Evolutionary conservation across 768 basidiomycete genomes (phyloP).

Genomic region (Brasilioporus rufonigricans): DNA sequence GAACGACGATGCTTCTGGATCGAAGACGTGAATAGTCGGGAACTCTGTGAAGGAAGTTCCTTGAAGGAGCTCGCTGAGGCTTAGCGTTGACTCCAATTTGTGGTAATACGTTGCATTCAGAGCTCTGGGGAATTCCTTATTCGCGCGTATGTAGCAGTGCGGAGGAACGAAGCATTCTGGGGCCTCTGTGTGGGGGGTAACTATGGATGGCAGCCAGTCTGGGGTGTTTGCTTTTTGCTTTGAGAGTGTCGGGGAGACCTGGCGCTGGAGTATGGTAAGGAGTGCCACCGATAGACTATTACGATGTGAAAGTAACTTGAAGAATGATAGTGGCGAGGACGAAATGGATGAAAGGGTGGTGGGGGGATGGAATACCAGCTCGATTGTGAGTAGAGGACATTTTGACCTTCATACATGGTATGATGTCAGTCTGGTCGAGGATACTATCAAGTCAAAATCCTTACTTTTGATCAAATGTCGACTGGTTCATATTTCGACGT

Average conservation of each 20-base stretch:
- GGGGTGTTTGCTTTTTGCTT: conserved; percentile 51
- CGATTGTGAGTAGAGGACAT: conserved; percentile 66
- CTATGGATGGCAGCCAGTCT: conserved; percentile 54
- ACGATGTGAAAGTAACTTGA: conserved; percentile 61
- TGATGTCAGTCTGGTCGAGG: conserved; percentile 13
- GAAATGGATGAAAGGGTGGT: conserved; percentile 42
- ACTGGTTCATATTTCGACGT: conserved; percentile 71
- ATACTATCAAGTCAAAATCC: conserved; percentile 25
- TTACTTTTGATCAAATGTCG: conserved; percentile 80
- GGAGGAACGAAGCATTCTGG: conserved; percentile 55
- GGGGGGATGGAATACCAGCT: conserved; percentile 66
- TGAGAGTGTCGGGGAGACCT: conserved; percentile 30
- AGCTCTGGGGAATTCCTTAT: conserved; percentile 26
- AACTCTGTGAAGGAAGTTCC: conserved; percentile 77
- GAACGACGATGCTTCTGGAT: conserved; percentile 52
- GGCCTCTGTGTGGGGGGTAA: conserved; percentile 52
- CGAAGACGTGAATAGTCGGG: conserved; percentile 78
- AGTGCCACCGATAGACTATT: conserved; percentile 52
- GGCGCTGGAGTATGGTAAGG: conserved; percentile 46
- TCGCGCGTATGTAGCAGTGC: conserved; percentile 58
- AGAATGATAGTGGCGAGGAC: conserved; percentile 36
- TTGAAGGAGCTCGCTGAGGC: conserved; percentile 48
- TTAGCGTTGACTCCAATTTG: conserved; percentile 49
- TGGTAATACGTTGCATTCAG: conserved; percentile 45
- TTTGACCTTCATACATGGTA: conserved; percentile 56